Conservation (phyloP, 768 basidiomycete species). For the Gyrodon lividus region DNA sequence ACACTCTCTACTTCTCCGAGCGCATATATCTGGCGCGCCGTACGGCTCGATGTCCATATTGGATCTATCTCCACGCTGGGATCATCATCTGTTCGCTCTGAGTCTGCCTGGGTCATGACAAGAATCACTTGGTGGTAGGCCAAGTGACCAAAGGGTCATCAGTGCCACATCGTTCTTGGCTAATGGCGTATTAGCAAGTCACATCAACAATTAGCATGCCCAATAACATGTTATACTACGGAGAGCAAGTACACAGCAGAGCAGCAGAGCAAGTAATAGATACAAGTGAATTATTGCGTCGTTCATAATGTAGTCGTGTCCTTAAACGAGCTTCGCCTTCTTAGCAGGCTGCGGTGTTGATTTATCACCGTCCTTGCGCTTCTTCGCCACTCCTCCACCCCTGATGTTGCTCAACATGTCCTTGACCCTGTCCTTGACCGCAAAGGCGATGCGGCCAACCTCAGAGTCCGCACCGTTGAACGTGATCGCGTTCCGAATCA, state of each 20-base stretch:
- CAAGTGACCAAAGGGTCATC: not conserved
- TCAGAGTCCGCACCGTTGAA: slow-evolving; percentile 87
- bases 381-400: slow-evolving; percentile 51
- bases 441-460: slow-evolving; percentile 63
- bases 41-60: slow-evolving; percentile 79
- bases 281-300: slow-evolving; percentile 30
- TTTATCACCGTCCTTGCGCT: slow-evolving; percentile 73
- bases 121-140: not conserved
- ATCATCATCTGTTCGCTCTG: slow-evolving; percentile 13
- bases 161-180: too few relatives aligned
- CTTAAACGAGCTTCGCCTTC: slow-evolving; percentile 63
- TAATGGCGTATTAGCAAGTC: too few relatives aligned
- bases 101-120: slow-evolving; percentile 25
- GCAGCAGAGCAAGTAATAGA: slow-evolving; percentile 27
- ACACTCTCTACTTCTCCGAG: slow-evolving; percentile 83
- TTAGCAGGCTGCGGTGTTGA: slow-evolving; percentile 62
- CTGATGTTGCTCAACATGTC: slow-evolving; percentile 49
- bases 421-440: slow-evolving; percentile 49
- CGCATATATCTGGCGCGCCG: slow-evolving; percentile 78
- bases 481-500: slow-evolving; percentile 83
- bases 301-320: slow-evolving; percentile 24
- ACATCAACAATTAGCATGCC: not conserved
- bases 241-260: slow-evolving; percentile 31
- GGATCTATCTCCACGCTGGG: slow-evolving; percentile 55
- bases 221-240: not conserved